phyloP scores from a whole-genome alignment of 805 yeast species.

The Candida chilensis region DNA sequence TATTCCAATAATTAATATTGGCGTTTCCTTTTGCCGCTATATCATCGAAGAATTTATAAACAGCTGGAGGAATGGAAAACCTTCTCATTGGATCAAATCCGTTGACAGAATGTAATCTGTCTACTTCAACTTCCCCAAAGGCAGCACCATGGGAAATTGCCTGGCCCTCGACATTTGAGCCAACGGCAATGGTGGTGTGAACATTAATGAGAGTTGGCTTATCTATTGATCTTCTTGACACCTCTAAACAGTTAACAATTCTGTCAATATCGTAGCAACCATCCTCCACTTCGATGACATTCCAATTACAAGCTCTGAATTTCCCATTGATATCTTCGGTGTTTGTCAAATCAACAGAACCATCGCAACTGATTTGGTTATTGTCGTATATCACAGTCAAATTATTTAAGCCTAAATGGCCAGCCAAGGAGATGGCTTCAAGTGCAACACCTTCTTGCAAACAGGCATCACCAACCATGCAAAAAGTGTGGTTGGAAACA shows the following conservation, averaged over 20 bases:
- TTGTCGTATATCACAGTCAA: slow-evolving; percentile 24
- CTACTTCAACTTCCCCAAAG: slow-evolving; percentile 18
- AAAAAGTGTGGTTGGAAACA: slow-evolving; percentile 16
- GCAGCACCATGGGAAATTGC: slow-evolving; percentile 26
- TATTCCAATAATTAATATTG: slow-evolving; percentile 12
- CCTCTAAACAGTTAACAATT: slow-evolving; percentile 20
- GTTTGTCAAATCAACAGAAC: slow-evolving; percentile 20
- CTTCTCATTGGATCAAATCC: slow-evolving; percentile 11
- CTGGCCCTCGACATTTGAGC: slow-evolving; percentile 15
- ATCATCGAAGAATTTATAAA: slow-evolving; percentile 17
- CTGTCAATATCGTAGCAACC: slow-evolving; percentile 18
- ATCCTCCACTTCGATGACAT: slow-evolving; percentile 20
- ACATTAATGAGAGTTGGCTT: slow-evolving; percentile 26
- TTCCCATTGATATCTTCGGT: slow-evolving; percentile 21
- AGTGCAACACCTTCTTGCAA: slow-evolving; percentile 28
- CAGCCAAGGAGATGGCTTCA: slow-evolving; percentile 28
- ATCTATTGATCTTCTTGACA: slow-evolving; percentile 13
- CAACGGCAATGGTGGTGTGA: slow-evolving; percentile 22
- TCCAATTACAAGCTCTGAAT: slow-evolving; percentile 22
- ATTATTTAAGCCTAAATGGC: slow-evolving; percentile 23
- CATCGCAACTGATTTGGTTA: slow-evolving; percentile 26
- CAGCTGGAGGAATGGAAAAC: slow-evolving; percentile 12
- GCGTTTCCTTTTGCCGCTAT: slow-evolving; percentile 10
- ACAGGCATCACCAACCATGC: slow-evolving; percentile 30
- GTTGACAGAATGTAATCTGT: slow-evolving; percentile 7